Evolutionary conservation across 2,329 filamentous ascomycete species (phyloP).

Genomic region (Aotearoamyces nothofagi): DNA sequence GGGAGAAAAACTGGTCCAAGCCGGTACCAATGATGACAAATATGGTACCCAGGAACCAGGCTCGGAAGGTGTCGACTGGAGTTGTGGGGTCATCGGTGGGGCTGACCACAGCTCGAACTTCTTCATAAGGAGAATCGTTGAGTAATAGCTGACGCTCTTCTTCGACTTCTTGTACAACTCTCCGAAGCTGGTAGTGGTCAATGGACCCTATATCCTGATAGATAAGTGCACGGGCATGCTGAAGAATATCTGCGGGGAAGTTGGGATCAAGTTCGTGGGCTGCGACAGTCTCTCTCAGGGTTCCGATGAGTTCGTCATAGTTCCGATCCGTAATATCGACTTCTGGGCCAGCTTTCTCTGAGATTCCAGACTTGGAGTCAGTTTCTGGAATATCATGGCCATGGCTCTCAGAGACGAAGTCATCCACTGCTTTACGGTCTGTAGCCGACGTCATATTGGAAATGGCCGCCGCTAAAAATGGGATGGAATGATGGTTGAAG

Average conservation of each 20-base stretch:
- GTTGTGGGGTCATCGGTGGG: slow-evolving; percentile 44
- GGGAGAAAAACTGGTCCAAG: slow-evolving; percentile 10
- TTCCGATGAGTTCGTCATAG: neutral
- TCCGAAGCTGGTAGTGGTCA: too few species aligned
- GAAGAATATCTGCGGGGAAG: slow-evolving; percentile 2
- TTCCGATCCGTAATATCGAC: slow-evolving; percentile 32
- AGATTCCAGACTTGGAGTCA: too few species aligned
- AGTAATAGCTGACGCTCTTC: slow-evolving; percentile 21
- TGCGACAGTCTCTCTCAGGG: neutral
- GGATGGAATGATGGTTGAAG: too few species aligned
- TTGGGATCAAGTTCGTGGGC: slow-evolving; percentile 2
- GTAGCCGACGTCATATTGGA: too few species aligned
- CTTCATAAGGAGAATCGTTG: slow-evolving; percentile 42
- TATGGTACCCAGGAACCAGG: slow-evolving; percentile 43
- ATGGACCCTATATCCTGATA: neutral
- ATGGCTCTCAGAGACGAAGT: too few species aligned
- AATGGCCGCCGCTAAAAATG: too few species aligned
- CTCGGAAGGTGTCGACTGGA: slow-evolving; percentile 48
- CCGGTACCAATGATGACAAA: too few species aligned
- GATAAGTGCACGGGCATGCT: neutral
- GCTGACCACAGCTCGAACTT: slow-evolving; percentile 38
- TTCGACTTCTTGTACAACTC: slow-evolving; percentile 21
- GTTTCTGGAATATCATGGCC: too few species aligned
- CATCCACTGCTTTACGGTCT: too few species aligned
- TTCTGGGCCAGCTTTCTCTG: too few species aligned